Evolutionary conservation across 1,284 basidiomycete species (phyloP).

Genomic region (Peniophora sp.): DNA sequence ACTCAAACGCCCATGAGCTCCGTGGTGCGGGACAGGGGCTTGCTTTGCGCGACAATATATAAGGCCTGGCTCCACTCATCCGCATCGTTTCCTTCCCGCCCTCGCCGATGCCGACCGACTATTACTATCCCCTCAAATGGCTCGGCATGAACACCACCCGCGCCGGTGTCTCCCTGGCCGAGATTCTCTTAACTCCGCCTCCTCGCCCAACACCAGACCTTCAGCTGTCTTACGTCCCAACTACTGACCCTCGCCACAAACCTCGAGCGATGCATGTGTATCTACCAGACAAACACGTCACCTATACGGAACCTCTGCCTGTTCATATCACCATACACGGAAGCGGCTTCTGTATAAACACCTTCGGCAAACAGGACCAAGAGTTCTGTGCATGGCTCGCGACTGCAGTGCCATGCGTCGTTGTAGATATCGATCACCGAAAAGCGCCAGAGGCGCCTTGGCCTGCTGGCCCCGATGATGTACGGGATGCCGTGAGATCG

Average conservation of each 20-base stretch:
- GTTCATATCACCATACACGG: neutral
- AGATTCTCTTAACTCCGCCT: neutral
- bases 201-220: slow-evolving; percentile 10
- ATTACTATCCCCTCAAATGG: neutral
- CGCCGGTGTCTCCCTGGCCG: neutral
- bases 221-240: slow-evolving; percentile 7
- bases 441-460: neutral
- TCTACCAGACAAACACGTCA: neutral
- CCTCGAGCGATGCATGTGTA: neutral
- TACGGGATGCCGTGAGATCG: neutral
- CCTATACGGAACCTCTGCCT: neutral
- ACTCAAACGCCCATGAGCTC: too few relatives aligned
- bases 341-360: neutral
- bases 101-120: neutral
- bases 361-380: neutral
- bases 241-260: neutral
- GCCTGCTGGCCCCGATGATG: neutral
- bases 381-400: neutral
- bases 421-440: neutral
- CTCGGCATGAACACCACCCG: neutral
- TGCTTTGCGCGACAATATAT: neutral
- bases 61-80: neutral
- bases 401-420: neutral
- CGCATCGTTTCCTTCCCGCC: neutral
- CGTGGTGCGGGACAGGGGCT: too few relatives aligned